A percentile compares a stretch with the other conserved stretches of the same genome.
Conservation (phyloP, 768 basidiomycete species). For the Clavaria fumosa region DNA sequence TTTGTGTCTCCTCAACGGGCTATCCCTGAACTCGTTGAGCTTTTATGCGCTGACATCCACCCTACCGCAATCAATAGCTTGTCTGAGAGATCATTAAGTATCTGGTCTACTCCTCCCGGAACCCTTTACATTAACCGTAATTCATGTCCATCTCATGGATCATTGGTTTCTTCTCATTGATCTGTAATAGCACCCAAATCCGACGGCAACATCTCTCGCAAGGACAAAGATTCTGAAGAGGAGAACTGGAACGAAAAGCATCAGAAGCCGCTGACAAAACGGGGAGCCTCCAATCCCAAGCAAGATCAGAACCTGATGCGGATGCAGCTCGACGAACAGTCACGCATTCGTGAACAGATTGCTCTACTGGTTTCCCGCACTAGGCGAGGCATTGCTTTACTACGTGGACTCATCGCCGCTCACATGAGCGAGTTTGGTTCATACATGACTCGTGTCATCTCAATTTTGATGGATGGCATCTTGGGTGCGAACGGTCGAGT, state of each 20-base stretch:
- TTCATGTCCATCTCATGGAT: constrained; percentile 2
- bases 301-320: constrained; percentile 74
- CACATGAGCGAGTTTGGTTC: constrained; percentile 34
- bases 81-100: constrained; percentile 58
- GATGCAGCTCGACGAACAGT: constrained; percentile 72
- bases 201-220: constrained; percentile 27
- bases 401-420: constrained; percentile 43
- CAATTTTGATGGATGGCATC: constrained; percentile 50
- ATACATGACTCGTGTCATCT: constrained; percentile 42
- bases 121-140: constrained; percentile 67
- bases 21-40: constrained; percentile 55
- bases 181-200: constrained; percentile 53
- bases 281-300: constrained; percentile 53
- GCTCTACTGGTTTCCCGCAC: constrained; percentile 35
- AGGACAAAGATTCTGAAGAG: constrained; percentile 83
- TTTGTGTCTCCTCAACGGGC: constrained; percentile 64
- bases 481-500: constrained; percentile 36
- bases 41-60: constrained; percentile 52
- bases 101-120: constrained; percentile 82
- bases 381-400: constrained; percentile 52
- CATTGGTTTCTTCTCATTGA: not conserved
- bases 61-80: constrained; percentile 41
- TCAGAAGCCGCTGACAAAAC: constrained; percentile 68
- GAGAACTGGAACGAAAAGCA: constrained; percentile 93
- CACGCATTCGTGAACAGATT: constrained; percentile 48